Evolutionary conservation across 2,329 filamentous ascomycete genomes (phyloP), one percentile per base, ranked within the genome.

Genomic region (Coniosporium tulheliwenetii): DNA sequence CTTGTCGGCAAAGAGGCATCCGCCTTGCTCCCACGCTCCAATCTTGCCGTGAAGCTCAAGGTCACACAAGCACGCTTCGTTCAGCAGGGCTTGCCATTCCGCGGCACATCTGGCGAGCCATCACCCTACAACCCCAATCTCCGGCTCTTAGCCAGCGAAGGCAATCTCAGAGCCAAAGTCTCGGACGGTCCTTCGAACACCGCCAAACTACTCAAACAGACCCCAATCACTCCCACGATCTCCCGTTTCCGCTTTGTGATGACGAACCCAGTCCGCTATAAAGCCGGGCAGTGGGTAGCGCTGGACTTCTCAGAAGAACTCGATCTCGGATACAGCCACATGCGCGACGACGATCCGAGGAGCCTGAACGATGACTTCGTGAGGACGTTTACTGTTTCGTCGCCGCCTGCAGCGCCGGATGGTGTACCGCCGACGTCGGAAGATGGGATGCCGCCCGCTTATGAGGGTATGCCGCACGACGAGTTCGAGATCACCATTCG

Each of bases 341-440:
- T 93, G 85, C 68, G 77, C 2, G 79, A 93, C 46, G 75, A 81
- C 43, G 84, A 93, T 48, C 85, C 85, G 5, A 70, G 70, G 47
- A 82, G 77, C 49, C 57, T 93, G 12, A 94, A 93, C 50, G 85
- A 93, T 53, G 85, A 94, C 54, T 87, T 76, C 45, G 66, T 91
- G 4, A 68, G 85, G 26, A 93, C 85, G 0, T 93, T 93, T 52
- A 93, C 85, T 2, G 70, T 93, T 0, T 83, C 80, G 1, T 83
- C 71, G 2, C 58, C 64, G 1, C 73, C 77, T 0, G 49, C 50
- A 32, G 38, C 42, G 26, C 47, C 50, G n/a, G 53, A 55, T 2
- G 30, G 7, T 8, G 38, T 40, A 5, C 19, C 19, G 19, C 46
- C 15, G 36, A 10, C 30, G 13, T 39, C 44, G 14, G 46, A 39